Percentiles rank a stretch among this genome's conserved stretches.
phyloP scores from a whole-genome alignment of 2,329 filamentous ascomycete genomes.

The Diaporthe nobilis region DNA sequence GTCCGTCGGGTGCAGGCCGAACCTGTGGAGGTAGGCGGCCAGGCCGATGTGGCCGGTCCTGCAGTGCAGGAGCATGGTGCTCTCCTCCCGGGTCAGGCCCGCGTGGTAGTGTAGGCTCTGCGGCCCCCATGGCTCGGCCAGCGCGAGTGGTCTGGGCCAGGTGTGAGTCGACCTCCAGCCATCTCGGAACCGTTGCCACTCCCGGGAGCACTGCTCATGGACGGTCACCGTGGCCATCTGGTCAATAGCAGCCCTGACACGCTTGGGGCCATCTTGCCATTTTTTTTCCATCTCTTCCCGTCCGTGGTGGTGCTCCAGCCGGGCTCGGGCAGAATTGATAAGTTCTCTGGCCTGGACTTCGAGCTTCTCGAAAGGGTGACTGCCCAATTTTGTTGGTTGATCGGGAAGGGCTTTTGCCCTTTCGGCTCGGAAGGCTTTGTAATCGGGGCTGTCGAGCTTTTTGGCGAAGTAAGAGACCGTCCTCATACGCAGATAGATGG shows the following conservation, averaged over 20 bases:
- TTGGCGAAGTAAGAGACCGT: neutral
- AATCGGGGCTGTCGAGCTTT: neutral
- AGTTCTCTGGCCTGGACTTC: neutral
- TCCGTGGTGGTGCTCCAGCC: neutral
- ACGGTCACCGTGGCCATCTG: neutral
- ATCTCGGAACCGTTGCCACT: neutral
- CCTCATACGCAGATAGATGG: neutral
- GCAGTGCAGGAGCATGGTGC: constrained; percentile 16
- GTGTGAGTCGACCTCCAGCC: neutral
- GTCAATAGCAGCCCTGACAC: neutral
- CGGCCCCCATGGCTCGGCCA: neutral
- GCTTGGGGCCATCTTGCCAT: neutral
- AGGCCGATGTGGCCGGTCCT: constrained; percentile 8
- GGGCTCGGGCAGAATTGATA: neutral
- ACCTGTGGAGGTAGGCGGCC: neutral
- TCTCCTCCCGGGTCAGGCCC: neutral
- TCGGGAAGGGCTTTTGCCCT: neutral
- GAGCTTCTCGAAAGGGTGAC: neutral
- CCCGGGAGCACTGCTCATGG: neutral
- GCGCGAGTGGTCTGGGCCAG: neutral
- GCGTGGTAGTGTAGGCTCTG: neutral
- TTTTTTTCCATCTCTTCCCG: accelerated
- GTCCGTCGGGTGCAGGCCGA: neutral
- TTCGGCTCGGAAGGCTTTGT: neutral
- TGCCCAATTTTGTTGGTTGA: accelerated